A percentile compares a stretch with the other conserved stretches of the same genome.
Conservation (phyloP, 768 basidiomycete species). For the Suillus occidentalis region DNA sequence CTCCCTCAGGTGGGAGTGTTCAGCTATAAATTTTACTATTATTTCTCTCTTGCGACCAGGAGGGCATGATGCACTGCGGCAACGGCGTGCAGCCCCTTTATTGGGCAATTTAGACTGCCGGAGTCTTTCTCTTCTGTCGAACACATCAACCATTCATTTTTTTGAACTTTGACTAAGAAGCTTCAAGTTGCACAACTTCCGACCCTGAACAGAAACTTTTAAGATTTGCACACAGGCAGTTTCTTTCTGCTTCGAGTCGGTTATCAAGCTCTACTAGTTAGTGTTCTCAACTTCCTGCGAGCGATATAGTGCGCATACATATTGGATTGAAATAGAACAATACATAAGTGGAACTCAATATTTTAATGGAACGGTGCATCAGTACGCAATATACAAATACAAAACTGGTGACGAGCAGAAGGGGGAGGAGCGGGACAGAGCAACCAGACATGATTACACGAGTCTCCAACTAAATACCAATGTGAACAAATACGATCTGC, state of each 20-base stretch:
- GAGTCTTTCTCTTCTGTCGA: not conserved
- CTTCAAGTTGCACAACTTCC: not conserved
- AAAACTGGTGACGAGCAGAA: not conserved
- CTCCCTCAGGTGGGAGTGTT: not conserved
- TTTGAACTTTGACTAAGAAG: too few species aligned
- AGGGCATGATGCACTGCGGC: not conserved
- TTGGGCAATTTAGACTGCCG: not conserved
- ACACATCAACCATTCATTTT: not conserved
- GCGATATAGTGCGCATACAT: too few species aligned
- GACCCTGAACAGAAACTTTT: not conserved
- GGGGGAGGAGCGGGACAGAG: not conserved
- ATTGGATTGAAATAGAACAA: too few species aligned
- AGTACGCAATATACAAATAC: not conserved
- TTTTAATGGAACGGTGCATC: not conserved
- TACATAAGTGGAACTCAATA: not conserved
- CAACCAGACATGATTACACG: not conserved
- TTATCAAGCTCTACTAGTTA: too few species aligned
- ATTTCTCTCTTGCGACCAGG: not conserved
- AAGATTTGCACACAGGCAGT: too few species aligned
- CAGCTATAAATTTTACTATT: not conserved
- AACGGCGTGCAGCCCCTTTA: not conserved
- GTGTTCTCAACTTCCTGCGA: too few species aligned
- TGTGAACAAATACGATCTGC: not conserved
- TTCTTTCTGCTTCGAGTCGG: too few species aligned
- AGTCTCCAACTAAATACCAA: not conserved